Conservation (phyloP, 1,284 basidiomycete species). For the Malassezia globosa region DNA sequence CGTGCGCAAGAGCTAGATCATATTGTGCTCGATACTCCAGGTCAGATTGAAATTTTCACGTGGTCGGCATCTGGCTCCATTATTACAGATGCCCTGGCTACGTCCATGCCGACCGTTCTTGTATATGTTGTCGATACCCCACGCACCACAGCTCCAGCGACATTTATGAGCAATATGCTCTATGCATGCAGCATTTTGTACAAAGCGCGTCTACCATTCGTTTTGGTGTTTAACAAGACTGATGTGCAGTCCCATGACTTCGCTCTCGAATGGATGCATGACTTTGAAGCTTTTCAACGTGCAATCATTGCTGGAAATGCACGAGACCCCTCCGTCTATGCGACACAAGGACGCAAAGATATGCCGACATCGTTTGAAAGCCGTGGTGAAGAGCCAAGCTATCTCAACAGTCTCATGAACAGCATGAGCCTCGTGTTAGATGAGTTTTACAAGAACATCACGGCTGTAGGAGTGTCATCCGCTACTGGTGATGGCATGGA, state of each 20-base stretch:
- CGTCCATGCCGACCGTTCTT: constrained; percentile 80
- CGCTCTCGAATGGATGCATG: constrained; percentile 93
- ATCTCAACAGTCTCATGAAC: constrained; percentile 98
- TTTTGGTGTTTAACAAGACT: constrained; percentile 97
- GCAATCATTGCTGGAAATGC: constrained; percentile 49
- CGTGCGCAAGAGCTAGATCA: constrained; percentile 71
- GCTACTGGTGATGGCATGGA: constrained; percentile 84
- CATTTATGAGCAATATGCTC: constrained; percentile 99
- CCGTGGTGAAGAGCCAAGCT: constrained; percentile 69
- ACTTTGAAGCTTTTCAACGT: constrained; percentile 66
- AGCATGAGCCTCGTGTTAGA: constrained; percentile 97
- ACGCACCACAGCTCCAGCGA: constrained; percentile 82
- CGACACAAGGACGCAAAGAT: not conserved
- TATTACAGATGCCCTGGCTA: constrained; percentile 94
- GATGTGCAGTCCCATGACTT: constrained; percentile 81
- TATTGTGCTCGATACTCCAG: constrained; percentile 90
- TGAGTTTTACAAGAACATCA: constrained; percentile 94
- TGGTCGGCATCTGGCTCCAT: constrained; percentile 98
- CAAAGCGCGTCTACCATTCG: constrained; percentile 93
- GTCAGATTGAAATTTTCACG: constrained; percentile 99
- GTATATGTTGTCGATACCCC: constrained; percentile 98
- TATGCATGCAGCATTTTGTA: constrained; percentile 98
- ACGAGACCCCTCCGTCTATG: constrained; percentile 49
- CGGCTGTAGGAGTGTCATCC: constrained; percentile 88
- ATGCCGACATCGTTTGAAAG: not conserved